Conservation (phyloP, 2,329 filamentous ascomycete species). For the Colletotrichum phormii region DNA sequence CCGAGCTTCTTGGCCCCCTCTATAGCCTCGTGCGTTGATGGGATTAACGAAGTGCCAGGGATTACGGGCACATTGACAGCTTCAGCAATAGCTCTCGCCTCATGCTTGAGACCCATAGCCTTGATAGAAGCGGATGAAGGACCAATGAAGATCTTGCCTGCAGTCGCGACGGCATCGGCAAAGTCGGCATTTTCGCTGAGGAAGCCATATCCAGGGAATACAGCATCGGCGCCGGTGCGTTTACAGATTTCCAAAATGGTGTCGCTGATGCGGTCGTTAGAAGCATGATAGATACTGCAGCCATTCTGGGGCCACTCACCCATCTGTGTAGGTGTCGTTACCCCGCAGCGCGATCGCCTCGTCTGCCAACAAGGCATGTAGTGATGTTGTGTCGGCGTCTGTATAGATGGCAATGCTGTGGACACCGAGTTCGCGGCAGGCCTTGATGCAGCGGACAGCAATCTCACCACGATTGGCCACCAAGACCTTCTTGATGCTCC, state of each 20-base stretch:
- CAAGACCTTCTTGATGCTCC: conserved; percentile 49
- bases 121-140: conserved; percentile 65
- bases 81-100: conserved; percentile 48
- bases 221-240: conserved; percentile 58
- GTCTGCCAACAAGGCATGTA: conserved; percentile 65
- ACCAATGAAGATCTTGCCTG: conserved; percentile 68
- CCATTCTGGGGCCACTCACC: not conserved
- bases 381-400: conserved; percentile 63
- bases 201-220: conserved; percentile 76
- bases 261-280: not conserved
- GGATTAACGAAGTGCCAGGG: conserved; percentile 46
- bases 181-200: conserved; percentile 73
- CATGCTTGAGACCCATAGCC: conserved; percentile 69
- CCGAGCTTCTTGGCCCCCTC: conserved; percentile 52
- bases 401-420: conserved; percentile 69
- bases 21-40: conserved; percentile 61
- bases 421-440: conserved; percentile 58
- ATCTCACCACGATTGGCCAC: conserved; percentile 72
- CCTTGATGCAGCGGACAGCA: conserved; percentile 60
- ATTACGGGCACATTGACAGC: conserved; percentile 55
- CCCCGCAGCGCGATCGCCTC: conserved; percentile 58
- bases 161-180: conserved; percentile 60
- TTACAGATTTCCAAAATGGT: conserved; percentile 47
- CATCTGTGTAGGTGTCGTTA: not conserved
- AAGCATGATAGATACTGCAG: too few species aligned